Evolutionary conservation across 495 filamentous ascomycete genomes (phyloP), one percentile per base, ranked within the genome.

Genomic region (Patellaria atrata): DNA sequence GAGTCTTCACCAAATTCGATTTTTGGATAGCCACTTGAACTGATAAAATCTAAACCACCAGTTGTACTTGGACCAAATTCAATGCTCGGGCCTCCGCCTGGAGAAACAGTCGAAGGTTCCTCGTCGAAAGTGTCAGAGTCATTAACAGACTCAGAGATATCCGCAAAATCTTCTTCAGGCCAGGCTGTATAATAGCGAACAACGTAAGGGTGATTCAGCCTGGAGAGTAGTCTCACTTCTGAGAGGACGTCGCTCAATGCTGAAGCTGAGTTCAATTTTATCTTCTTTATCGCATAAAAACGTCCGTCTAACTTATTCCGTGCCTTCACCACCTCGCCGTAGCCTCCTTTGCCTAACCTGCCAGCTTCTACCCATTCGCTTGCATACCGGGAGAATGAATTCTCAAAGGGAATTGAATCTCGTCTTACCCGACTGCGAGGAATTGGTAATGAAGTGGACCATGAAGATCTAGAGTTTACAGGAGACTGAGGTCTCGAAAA

Each of bases 251-350:
- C 78, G 15, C 80, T 79, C 30, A 96, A 59, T 16, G 80, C 80
- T 23, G 76, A 64, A 23, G 79, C 68, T 12, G 83, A 82, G 32
- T 75, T 77, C 42, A 86, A 77, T 15, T 75, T 82, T 35, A 97
- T 91, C 50, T 94, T 94, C 55, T 97, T 97, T 42, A 97, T 75
- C 3, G 89, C 89, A 64, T 97, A 97, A 8, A 91, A 72, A 33
- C 80, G 77, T 6, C 82, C 82, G 56, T 96, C 87, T 5, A 94
- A 69, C 55, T 85, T 91, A 48, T 94, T 92, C 37, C 91, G 70
- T 5, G 89, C 87, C 53, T 87, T 85, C 27, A 97, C 84, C n/a
- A 97, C 89, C 58, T 94, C 81, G 19, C 91, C 89, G 56, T 91
- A 97, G 1, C 87, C 91, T 11, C 89, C 89, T 56, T 82, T 89